These are phyloP conservation scores for Rhodotorula sp. DNA, from an alignment of 1,284 basidiomycete genomes.

Conservation along the genomic window DNA sequence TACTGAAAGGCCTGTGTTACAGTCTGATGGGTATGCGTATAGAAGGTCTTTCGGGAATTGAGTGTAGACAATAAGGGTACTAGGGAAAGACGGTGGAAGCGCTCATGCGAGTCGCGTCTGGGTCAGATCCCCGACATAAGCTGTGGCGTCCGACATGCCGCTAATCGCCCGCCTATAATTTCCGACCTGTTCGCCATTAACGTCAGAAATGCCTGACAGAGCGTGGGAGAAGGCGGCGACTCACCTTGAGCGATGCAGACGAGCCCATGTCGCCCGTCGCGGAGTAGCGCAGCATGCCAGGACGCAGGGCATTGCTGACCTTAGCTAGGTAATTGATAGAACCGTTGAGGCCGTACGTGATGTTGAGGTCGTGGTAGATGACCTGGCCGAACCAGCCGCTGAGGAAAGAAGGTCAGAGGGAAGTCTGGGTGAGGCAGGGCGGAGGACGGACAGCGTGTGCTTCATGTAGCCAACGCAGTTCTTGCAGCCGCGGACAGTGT, in stretches of 20 bases:
- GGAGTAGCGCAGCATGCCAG: slow-evolving; percentile 12
- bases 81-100: neutral
- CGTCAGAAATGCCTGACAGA: too few species aligned
- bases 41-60: too few species aligned
- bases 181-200: too few species aligned
- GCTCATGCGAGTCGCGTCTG: slow-evolving; percentile 2
- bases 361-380: slow-evolving; percentile 15
- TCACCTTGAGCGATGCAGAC: slow-evolving; percentile 21
- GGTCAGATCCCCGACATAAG: slow-evolving; percentile 20
- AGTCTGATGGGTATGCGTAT: too few species aligned
- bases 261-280: slow-evolving; percentile 34
- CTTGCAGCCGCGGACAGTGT: slow-evolving; percentile 14
- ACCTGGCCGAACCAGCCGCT: slow-evolving; percentile 27
- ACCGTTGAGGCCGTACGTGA: slow-evolving; percentile 28
- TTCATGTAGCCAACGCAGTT: neutral
- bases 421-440: neutral
- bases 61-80: neutral
- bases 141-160: neutral
- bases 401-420: neutral
- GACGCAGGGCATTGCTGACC: slow-evolving; percentile 4
- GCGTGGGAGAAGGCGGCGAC: neutral
- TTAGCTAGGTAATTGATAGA: slow-evolving; percentile 23
- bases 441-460: slow-evolving; percentile 3
- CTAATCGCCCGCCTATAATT: neutral
- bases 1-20: too few species aligned